These are phyloP conservation scores for Cucumis sativus DNA, from an alignment of 306 rosid species.

Conservation along the genomic window Cucumber_9930_V3 NC_026660.2:20165501-20166000, in stretches of 20 bases:
- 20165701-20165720: slow-evolving; percentile 41
- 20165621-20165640: not conserved
- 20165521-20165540: not conserved
- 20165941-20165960: slow-evolving; percentile 89
- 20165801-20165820: slow-evolving; percentile 51
- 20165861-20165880: slow-evolving; percentile 11
- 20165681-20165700: slow-evolving; percentile 27
- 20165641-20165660: slow-evolving; percentile 1
- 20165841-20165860: not conserved
- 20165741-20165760: slow-evolving; percentile 93
- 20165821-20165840: not conserved
- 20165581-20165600: not conserved
- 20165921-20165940: slow-evolving; percentile 78
- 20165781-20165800: slow-evolving; percentile 59
- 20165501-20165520: not conserved
- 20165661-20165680: slow-evolving; percentile 16
- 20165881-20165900: slow-evolving; percentile 10
- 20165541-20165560: not conserved
- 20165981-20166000: slow-evolving; percentile 92
- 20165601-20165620: not conserved
- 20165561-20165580: not conserved
- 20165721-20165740: slow-evolving; percentile 74
- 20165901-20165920: slow-evolving; percentile 71
- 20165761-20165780: slow-evolving; percentile 85
- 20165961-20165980: slow-evolving; percentile 53